These are phyloP conservation scores for Saussurea involucrata DNA, from an alignment of 129 eudicot species.

Conservation along the genomic window DNA sequence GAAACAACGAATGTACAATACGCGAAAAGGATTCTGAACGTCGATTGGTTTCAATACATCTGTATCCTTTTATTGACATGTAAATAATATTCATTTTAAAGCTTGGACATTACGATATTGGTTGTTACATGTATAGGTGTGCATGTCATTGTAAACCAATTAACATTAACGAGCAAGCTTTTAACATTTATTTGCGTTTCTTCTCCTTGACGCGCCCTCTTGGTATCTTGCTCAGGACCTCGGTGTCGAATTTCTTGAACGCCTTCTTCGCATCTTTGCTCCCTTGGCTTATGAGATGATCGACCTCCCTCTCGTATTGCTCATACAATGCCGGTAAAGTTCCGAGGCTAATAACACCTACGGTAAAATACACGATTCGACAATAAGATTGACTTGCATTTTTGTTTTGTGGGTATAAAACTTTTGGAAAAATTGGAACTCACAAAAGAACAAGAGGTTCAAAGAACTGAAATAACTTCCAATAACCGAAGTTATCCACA, in stretches of 20 bases:
- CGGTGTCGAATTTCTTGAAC: constrained; percentile 52
- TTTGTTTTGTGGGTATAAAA: background rate
- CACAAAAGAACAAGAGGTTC: constrained; percentile 65
- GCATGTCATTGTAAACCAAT: background rate
- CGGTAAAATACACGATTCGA: background rate
- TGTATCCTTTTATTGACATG: background rate
- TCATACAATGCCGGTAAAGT: constrained; percentile 74
- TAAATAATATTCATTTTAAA: background rate
- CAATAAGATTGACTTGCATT: background rate
- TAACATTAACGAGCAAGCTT: background rate
- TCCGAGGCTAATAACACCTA: constrained; percentile 55
- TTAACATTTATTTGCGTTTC: constrained; percentile 37
- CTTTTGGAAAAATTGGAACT: background rate
- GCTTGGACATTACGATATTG: background rate
- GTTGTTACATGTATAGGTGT: background rate
- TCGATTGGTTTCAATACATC: background rate
- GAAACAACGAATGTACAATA: background rate
- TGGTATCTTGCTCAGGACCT: constrained; percentile 70
- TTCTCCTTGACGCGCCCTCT: constrained; percentile 70
- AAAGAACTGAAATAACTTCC: constrained; percentile 73
- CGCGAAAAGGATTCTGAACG: background rate
- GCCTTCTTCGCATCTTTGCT: constrained; percentile 51
- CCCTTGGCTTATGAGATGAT: constrained; percentile 55
- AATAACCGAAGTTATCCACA: constrained; percentile 62
- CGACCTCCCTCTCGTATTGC: constrained; percentile 60